phyloP scores from a whole-genome alignment of 345 rosid species.

The Nephelium lappaceum region DNA sequence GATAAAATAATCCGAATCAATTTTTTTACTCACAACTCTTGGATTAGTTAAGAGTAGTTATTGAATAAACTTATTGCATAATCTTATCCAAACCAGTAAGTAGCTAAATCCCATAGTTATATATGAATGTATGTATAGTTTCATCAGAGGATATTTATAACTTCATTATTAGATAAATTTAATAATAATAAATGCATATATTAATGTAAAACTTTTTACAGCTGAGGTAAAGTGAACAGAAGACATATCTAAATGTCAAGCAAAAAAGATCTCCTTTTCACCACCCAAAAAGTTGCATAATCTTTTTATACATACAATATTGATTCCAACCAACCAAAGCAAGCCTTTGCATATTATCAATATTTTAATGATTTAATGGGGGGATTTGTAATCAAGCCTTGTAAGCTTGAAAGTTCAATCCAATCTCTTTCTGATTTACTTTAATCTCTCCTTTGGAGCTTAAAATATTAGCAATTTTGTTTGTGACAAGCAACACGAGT shows the following conservation, averaged over 20 bases:
- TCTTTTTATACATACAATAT: not conserved
- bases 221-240: constrained; percentile 2
- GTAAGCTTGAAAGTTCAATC: not conserved
- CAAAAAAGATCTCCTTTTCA: constrained; percentile 18
- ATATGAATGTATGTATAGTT: too few species aligned
- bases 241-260: not conserved
- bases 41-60: too few species aligned
- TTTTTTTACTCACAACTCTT: too few species aligned
- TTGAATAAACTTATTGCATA: too few species aligned
- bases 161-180: too few species aligned
- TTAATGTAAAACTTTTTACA: constrained; percentile 7
- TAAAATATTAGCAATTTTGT: not conserved
- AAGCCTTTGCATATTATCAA: not conserved
- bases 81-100: too few species aligned
- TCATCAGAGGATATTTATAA: too few species aligned
- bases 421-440: not conserved
- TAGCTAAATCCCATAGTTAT: too few species aligned
- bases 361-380: constrained; percentile 15
- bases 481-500: constrained; percentile 5
- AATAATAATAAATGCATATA: too few species aligned
- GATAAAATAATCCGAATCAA: too few species aligned
- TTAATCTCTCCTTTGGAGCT: not conserved
- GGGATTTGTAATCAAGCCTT: constrained; percentile 7
- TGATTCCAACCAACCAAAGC: constrained; percentile 22
- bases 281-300: not conserved